Evolutionary conservation across 192 early-diverging fungal genomes (phyloP).

Genomic region (Oehlia diaphana): DNA sequence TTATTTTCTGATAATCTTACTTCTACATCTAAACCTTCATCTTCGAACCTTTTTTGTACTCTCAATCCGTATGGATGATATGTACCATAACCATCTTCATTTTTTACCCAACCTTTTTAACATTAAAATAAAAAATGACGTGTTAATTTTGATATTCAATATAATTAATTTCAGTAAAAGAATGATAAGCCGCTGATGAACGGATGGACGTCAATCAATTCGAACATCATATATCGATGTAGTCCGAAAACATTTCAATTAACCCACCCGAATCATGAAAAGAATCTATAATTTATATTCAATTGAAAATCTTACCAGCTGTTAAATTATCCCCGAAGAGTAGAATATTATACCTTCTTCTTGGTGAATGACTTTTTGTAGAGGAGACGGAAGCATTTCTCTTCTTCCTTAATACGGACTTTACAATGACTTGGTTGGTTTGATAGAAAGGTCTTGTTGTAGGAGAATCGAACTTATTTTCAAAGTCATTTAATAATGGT

Average conservation of each 20-base stretch:
- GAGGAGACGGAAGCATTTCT: background rate
- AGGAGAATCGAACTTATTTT: background rate
- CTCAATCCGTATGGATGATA: conserved; percentile 29
- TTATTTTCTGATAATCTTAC: background rate
- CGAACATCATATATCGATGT: too few relatives aligned
- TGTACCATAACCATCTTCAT: conserved; percentile 16
- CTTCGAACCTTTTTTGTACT: conserved; percentile 27
- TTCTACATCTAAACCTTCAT: conserved; percentile 30
- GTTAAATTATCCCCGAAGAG: conserved; percentile 30
- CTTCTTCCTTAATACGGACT: conserved; percentile 14
- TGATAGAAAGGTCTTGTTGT: background rate
- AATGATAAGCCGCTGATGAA: background rate
- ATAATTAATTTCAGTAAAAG: background rate
- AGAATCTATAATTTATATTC: too few relatives aligned
- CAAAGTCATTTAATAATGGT: conserved; percentile 3
- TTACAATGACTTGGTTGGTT: conserved; percentile 13
- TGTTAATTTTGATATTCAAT: background rate
- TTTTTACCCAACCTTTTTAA: conserved; percentile 8
- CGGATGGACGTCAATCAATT: too few relatives aligned
- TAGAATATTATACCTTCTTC: conserved; percentile 25
- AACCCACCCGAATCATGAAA: too few relatives aligned
- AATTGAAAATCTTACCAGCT: conserved; percentile 19
- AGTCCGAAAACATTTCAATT: too few relatives aligned
- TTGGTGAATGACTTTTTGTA: background rate
- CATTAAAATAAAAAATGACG: background rate